Base-by-base conservation (phyloP, 192 early-diverging fungal species). In the Haplosporangium gracile region DNA sequence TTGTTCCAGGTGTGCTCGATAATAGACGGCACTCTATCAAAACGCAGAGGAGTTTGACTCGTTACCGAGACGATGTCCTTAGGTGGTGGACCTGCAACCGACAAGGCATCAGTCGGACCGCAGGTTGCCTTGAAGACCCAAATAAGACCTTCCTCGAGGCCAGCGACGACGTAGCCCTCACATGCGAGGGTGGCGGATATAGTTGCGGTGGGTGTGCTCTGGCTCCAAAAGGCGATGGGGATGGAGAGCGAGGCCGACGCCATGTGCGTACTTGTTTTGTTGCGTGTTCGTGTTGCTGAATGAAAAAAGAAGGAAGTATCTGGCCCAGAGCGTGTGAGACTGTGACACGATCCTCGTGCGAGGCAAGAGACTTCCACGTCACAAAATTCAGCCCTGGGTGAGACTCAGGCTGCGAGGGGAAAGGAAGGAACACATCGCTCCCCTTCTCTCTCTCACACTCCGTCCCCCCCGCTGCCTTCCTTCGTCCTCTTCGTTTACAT, bases 111-210 rank as follows among this genome's bases (percentile, higher is more conserved):
- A 65, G 55, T 65, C 29, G 49, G 32, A 11, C 49, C 42, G 36
- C 42, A 51, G 7, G 32, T 26, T 43, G 82, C 73, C 11, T 80
- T 78, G 74, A 90, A 88, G 26, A 93, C 90, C 90, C 91, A 91
- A 47, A 93, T 91, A 49, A 84, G 83, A 16, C 92, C 92, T 76
- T 92, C 88, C 24, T 91, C 89, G 26, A 90, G 86, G 15, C 92
- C 92, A 15, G 86, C 83, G 51, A 91, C 88, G 26, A 93, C 83
- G 71, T 82, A 88, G 51, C 82, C 74, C 13, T 85, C 68, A 32
- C 88, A 88, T 29, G 92, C 89, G 42, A 85, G 80, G 8, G 84
- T 79, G 29, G 78, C 49, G 60, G 90, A 90, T 15, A 89, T 79
- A n/a, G 88, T 79, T 29, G 89, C 81, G 51, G 77, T 40, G 43